phyloP scores from a whole-genome alignment of 257 asterid genomes.

The Rubia yunnanensis region DNA sequence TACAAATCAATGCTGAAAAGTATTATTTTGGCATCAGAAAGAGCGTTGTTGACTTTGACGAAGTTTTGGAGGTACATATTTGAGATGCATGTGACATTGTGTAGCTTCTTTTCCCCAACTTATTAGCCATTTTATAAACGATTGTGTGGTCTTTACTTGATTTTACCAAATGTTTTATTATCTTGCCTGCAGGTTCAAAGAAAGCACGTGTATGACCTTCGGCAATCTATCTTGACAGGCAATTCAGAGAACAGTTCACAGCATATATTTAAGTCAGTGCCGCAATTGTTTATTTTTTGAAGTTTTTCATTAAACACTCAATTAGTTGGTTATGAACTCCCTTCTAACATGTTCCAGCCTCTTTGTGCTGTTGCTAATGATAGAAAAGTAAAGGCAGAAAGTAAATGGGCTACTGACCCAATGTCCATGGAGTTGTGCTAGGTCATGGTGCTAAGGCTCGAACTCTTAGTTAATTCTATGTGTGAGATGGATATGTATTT shows the following conservation, averaged over 20 bases:
- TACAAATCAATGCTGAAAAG: constrained; percentile 92
- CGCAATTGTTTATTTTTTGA: neutral
- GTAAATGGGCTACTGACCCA: neutral
- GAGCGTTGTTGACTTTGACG: constrained; percentile 96
- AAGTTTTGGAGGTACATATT: constrained; percentile 85
- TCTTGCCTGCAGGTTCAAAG: constrained; percentile 72
- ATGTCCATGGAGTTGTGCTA: neutral
- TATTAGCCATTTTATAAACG: neutral
- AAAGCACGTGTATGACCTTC: constrained; percentile 91
- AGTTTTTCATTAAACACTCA: neutral
- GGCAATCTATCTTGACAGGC: constrained; percentile 78
- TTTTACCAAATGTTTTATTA: neutral
- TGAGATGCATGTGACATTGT: neutral
- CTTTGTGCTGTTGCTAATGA: constrained; percentile 1
- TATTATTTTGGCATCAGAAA: constrained; percentile 83
- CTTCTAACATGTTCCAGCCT: neutral
- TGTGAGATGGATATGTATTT: neutral
- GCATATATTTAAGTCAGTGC: constrained; percentile 74
- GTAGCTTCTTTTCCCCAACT: neutral
- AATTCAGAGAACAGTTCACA: constrained; percentile 81
- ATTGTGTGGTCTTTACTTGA: neutral
- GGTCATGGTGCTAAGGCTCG: neutral
- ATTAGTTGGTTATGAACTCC: neutral
- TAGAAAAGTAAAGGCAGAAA: neutral
- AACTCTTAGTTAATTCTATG: neutral